Evolutionary conservation across 2,329 filamentous ascomycete genomes (phyloP).

Genomic region (Tolypocladium amazonense): DNA sequence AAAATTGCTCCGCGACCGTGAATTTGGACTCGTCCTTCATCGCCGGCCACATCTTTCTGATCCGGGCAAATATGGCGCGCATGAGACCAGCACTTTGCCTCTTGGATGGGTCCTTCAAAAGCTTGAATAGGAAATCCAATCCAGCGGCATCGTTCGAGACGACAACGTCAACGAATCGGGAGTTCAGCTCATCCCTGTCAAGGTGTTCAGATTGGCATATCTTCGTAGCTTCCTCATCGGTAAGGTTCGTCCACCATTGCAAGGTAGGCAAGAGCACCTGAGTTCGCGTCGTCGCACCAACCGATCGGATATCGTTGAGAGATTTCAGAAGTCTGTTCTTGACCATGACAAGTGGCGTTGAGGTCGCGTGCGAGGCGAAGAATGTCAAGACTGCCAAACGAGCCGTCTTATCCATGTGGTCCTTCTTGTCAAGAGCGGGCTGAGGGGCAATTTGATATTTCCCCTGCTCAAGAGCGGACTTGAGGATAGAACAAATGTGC

Average conservation of each 20-base stretch:
- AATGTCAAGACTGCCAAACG: slow-evolving; percentile 59
- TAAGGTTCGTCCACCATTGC: slow-evolving; percentile 53
- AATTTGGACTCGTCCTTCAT: slow-evolving; percentile 56
- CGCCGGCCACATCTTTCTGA: slow-evolving; percentile 61
- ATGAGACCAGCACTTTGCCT: slow-evolving; percentile 41
- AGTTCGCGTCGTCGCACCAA: slow-evolving; percentile 58
- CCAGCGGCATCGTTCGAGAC: slow-evolving; percentile 42
- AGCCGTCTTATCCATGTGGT: slow-evolving; percentile 46
- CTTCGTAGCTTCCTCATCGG: slow-evolving; percentile 36
- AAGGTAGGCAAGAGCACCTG: slow-evolving; percentile 68
- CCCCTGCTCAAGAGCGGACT: slow-evolving; percentile 26
- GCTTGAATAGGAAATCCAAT: slow-evolving; percentile 39
- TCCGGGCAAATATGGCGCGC: slow-evolving; percentile 54
- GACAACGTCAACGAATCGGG: slow-evolving; percentile 38
- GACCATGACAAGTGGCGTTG: slow-evolving; percentile 56
- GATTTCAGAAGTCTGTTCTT: slow-evolving; percentile 64
- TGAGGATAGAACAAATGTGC: slow-evolving; percentile 56
- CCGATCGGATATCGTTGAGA: slow-evolving; percentile 62
- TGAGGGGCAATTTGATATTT: slow-evolving; percentile 23
- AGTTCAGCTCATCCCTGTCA: slow-evolving; percentile 30
- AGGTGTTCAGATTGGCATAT: slow-evolving; percentile 28
- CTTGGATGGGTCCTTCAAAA: slow-evolving; percentile 30
- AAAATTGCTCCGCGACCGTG: slow-evolving; percentile 49
- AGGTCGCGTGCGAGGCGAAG: slow-evolving; percentile 60
- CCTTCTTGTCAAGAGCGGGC: slow-evolving; percentile 37